Percentiles rank a stretch among this genome's conserved stretches.
These are phyloP conservation scores for Sporothrix euskadiensis DNA, from an alignment of 2,329 filamentous ascomycete species.

Conservation along the genomic window DNA sequence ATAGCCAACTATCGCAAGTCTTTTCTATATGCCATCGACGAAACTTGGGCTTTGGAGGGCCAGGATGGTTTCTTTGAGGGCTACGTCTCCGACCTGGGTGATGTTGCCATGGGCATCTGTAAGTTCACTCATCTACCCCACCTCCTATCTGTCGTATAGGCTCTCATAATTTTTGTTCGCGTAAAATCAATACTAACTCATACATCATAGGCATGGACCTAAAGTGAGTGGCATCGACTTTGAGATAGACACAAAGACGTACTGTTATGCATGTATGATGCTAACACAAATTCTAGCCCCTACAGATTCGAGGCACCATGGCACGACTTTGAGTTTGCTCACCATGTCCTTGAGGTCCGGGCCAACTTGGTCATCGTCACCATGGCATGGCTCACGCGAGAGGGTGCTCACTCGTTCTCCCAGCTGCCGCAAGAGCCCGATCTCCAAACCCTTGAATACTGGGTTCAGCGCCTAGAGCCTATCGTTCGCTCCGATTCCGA, in stretches of 20 bases:
- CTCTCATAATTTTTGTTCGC: too few relatives aligned
- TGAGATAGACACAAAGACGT: too few relatives aligned
- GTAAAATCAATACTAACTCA: too few relatives aligned
- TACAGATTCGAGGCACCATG: constrained; percentile 55
- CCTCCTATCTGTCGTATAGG: neutral
- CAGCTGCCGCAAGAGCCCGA: constrained; percentile 61
- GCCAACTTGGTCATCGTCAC: constrained; percentile 67
- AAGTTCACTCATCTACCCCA: constrained; percentile 33
- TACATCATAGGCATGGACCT: constrained; percentile 58
- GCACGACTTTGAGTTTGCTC: constrained; percentile 53
- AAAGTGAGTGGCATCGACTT: constrained; percentile 48
- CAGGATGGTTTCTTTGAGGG: constrained; percentile 51
- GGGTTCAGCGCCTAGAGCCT: constrained; percentile 70
- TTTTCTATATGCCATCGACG: constrained; percentile 60
- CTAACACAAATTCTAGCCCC: constrained; percentile 41
- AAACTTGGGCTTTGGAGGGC: constrained; percentile 62
- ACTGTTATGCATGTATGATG: neutral
- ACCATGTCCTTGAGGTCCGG: constrained; percentile 56
- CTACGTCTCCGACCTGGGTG: constrained; percentile 50
- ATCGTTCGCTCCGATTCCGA: constrained; percentile 53
- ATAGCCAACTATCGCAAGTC: constrained; percentile 63
- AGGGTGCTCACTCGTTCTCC: constrained; percentile 50
- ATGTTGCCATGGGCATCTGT: constrained; percentile 62
- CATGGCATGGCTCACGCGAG: constrained; percentile 76
- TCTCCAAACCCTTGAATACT: constrained; percentile 72